Evolutionary conservation across 768 basidiomycete genomes (phyloP), one percentile per base, ranked within the genome.

Genomic region (Sarcodon sp.): DNA sequence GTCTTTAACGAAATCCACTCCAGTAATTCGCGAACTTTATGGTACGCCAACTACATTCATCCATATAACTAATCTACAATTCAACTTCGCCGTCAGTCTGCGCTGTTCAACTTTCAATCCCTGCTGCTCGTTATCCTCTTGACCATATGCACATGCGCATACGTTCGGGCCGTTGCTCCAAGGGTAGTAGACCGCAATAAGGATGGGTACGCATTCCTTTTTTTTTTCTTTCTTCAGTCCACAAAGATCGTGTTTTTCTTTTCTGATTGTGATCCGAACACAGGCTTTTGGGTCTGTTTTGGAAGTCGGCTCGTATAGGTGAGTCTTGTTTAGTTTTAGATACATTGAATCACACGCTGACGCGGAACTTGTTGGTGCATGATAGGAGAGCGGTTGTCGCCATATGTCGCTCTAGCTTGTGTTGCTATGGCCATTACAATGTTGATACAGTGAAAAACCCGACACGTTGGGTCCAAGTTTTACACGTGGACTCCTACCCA

Each of bases 91-190:
- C 21, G 13, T 13, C 60, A 86, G 83, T 93, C 94, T 31, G 96
- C 96, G 2, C 75, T 99, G 18, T 97, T 98, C 80, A 94, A 97
- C 68, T 99, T 99, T 61, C 85, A 94, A 65, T 91, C 93, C 0
- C 75, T 99, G 15, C 75, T 99, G 15, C 80, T 94, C 59, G 91
- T 94, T 62, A 83, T 97, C 54, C 76, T 98, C 7, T 75, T 99
- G 44, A 72, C 87, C 63, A 91, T 97, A 51, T 99, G 96, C 69
- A 98, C 96, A 50, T 97, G 89, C 70, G 92, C 94, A 3, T 99
- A 98, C 64, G 76, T 93, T 11, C 81, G 96, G 41, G 82, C 88
- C 0, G 83, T 93, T 12, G 83, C 88, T 3, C 96, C 96, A 9
- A 75, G 88, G 21, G 69, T 98, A 4, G 75, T 98, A 10, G 96